A percentile compares a stretch with the other conserved stretches of the same genome.
phyloP scores from a whole-genome alignment of 495 filamentous ascomycete species.

The Xylaria grammica region DNA sequence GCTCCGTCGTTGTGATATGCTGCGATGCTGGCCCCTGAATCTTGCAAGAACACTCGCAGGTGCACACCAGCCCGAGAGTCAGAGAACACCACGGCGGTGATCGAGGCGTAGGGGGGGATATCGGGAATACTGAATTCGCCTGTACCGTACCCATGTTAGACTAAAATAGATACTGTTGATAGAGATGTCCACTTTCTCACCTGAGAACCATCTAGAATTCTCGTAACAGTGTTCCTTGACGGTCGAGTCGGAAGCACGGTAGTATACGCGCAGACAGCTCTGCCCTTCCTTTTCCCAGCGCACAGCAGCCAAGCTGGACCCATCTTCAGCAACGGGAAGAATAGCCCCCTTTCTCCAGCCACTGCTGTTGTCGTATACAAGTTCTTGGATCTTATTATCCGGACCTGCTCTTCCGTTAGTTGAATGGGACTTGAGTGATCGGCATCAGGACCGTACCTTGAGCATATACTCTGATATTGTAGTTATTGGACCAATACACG shows the following conservation, averaged over 20 bases:
- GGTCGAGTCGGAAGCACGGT: neutral
- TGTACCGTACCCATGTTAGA: neutral
- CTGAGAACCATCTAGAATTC: neutral
- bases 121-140: neutral
- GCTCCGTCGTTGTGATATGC: neutral
- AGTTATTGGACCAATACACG: neutral
- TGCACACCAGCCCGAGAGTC: neutral
- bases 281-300: neutral
- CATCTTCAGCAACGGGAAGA: neutral
- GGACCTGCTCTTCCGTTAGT: neutral
- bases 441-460: neutral
- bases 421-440: neutral
- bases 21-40: neutral
- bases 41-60: neutral
- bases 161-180: neutral
- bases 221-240: neutral
- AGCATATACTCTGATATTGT: neutral
- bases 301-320: neutral
- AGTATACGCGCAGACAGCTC: neutral
- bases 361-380: neutral
- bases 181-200: neutral
- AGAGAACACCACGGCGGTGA: neutral
- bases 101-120: neutral
- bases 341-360: neutral
- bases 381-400: neutral